These are phyloP conservation scores for Phragmites australis DNA, from an alignment of 176 grass and related monocot species.

Conservation along the genomic window DNA sequence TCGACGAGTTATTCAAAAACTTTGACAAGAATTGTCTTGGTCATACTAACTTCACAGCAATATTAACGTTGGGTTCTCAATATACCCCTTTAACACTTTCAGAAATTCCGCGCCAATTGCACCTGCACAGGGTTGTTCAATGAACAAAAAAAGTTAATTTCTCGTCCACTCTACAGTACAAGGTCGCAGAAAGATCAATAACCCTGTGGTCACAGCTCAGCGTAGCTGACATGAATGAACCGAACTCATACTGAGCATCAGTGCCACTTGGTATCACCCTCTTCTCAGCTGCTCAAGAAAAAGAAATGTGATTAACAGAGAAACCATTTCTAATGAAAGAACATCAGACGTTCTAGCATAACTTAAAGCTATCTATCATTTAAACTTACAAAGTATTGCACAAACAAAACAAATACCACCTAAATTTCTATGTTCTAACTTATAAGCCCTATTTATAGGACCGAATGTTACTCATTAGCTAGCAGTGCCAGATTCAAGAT, in stretches of 20 bases:
- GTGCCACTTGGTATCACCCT: conserved; percentile 71
- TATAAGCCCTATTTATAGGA: neutral
- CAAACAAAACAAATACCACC: neutral
- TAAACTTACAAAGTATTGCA: neutral
- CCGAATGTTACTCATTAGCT: neutral
- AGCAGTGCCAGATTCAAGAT: neutral
- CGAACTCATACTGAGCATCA: conserved; percentile 80
- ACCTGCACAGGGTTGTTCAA: conserved; percentile 37
- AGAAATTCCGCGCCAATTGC: conserved; percentile 83
- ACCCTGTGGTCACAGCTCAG: conserved; percentile 97
- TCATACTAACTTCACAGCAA: conserved; percentile 49
- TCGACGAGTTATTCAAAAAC: conserved; percentile 27
- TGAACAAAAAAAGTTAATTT: neutral
- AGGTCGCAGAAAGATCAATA: conserved; percentile 46
- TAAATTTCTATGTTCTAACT: neutral
- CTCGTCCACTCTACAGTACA: neutral
- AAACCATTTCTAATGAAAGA: neutral
- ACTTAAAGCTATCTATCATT: neutral
- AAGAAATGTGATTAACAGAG: neutral
- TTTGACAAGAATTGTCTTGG: conserved; percentile 22
- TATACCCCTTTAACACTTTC: conserved; percentile 85
- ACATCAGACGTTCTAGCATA: neutral
- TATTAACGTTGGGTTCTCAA: conserved; percentile 84
- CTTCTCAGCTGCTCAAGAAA: conserved; percentile 61
- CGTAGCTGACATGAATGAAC: conserved; percentile 90